Percentiles rank a stretch among this genome's conserved stretches.
These are phyloP conservation scores for Colletotrichum navitas DNA, from an alignment of 2,329 filamentous ascomycete genomes.

Conservation along the genomic window DNA sequence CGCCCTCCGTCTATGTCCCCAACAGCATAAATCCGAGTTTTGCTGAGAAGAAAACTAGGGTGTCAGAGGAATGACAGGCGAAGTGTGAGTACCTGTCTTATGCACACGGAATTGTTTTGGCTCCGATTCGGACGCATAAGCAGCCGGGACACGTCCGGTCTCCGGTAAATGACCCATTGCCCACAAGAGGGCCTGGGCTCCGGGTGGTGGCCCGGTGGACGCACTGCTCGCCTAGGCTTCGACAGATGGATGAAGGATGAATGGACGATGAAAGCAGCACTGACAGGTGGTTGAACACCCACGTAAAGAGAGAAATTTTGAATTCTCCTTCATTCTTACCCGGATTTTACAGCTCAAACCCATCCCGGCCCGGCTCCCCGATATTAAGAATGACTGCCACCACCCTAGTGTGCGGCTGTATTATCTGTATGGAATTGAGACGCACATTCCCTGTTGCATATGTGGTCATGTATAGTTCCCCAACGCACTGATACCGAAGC, in stretches of 20 bases:
- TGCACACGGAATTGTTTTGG: neutral
- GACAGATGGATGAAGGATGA: neutral
- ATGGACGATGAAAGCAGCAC: neutral
- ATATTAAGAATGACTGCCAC: conserved; percentile 2
- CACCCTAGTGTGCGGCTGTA: conserved; percentile 19
- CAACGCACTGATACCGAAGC: conserved; percentile 28
- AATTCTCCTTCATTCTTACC: neutral
- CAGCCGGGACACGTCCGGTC: conserved; percentile 27
- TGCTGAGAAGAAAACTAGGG: neutral
- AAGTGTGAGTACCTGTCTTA: neutral
- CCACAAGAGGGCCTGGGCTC: conserved; percentile 12
- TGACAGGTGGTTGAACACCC: neutral
- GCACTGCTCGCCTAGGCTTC: neutral
- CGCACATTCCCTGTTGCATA: conserved; percentile 21
- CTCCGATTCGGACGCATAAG: neutral
- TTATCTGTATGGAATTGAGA: conserved; percentile 21
- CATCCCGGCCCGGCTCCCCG: neutral
- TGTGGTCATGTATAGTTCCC: conserved; percentile 27
- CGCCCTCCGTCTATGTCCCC: conserved; percentile 1
- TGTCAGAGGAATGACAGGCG: conserved; percentile 1
- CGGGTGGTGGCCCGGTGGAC: conserved; percentile 21
- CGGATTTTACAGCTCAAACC: neutral
- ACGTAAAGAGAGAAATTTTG: neutral
- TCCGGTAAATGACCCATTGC: conserved; percentile 34
- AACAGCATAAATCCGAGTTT: conserved; percentile 7